A percentile compares a stretch with the other conserved stretches of the same genome.
These are phyloP conservation scores for Paspalum notatum DNA, from an alignment of 176 grass and related monocot genomes.

Conservation along the genomic window DNA sequence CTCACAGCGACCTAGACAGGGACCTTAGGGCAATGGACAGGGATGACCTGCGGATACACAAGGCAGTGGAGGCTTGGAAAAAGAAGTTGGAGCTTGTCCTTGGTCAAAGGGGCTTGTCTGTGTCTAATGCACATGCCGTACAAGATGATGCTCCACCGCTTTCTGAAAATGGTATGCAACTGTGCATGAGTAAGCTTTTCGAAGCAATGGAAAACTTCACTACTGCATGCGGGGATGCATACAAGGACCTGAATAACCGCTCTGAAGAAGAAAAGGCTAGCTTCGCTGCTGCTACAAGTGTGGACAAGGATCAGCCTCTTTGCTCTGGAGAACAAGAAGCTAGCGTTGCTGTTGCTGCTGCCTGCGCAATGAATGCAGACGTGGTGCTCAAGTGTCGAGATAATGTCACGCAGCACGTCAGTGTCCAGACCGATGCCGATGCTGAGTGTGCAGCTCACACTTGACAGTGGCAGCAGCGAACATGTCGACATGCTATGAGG, in stretches of 20 bases:
- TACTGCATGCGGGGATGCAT: slow-evolving; percentile 38
- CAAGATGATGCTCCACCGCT: background rate
- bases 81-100: slow-evolving; percentile 52
- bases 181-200: slow-evolving; percentile 50
- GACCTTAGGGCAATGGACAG: slow-evolving; percentile 55
- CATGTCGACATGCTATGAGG: too few relatives aligned
- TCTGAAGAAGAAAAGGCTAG: slow-evolving; percentile 44
- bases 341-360: too few relatives aligned
- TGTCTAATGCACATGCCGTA: slow-evolving; percentile 29
- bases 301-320: too few relatives aligned
- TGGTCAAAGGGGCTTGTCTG: slow-evolving; percentile 32
- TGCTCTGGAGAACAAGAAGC: too few relatives aligned
- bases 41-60: slow-evolving; percentile 49
- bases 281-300: background rate
- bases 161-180: slow-evolving; percentile 46
- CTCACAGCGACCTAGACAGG: slow-evolving; percentile 47
- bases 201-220: slow-evolving; percentile 66
- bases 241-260: slow-evolving; percentile 47
- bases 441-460: too few relatives aligned
- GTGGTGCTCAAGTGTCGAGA: too few relatives aligned
- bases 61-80: slow-evolving; percentile 40
- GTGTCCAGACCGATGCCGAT: too few relatives aligned
- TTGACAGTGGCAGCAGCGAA: too few relatives aligned
- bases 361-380: too few relatives aligned
- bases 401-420: too few relatives aligned